Evolutionary conservation across 148 eudicot genomes (phyloP).

Genomic region (Arbutus unedo): DNA sequence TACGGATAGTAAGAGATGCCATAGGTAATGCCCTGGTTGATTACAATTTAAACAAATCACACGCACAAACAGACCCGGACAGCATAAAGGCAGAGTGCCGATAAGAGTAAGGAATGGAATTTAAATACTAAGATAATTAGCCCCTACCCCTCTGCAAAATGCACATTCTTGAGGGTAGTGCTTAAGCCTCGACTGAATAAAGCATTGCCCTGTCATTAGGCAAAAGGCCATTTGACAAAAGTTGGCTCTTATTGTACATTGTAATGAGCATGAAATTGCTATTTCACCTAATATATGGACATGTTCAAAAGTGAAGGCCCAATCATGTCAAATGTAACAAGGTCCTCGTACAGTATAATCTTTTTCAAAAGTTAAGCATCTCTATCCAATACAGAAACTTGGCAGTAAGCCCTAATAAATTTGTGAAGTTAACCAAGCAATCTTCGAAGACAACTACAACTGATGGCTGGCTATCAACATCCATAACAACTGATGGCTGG

Average conservation of each 20-base stretch:
- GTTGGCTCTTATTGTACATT: not conserved
- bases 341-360: not conserved
- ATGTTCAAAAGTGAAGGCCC: not conserved
- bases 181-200: not conserved
- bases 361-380: not conserved
- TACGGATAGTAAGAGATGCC: conserved; percentile 91
- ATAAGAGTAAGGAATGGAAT: not conserved
- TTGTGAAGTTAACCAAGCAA: not conserved
- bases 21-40: conserved; percentile 83
- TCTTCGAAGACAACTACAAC: not conserved
- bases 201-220: not conserved
- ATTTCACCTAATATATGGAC: not conserved
- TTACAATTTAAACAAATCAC: not conserved
- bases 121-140: not conserved
- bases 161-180: not conserved
- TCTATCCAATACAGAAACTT: not conserved
- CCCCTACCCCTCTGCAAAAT: not conserved
- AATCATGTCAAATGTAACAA: not conserved
- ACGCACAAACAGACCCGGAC: not conserved
- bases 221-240: not conserved
- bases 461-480: not conserved
- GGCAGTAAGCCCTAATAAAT: not conserved
- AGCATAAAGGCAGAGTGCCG: not conserved
- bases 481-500: not conserved
- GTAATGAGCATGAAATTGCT: not conserved